Conservation (phyloP, 768 basidiomycete genomes). For the Coprinopsis sp. region DNA sequence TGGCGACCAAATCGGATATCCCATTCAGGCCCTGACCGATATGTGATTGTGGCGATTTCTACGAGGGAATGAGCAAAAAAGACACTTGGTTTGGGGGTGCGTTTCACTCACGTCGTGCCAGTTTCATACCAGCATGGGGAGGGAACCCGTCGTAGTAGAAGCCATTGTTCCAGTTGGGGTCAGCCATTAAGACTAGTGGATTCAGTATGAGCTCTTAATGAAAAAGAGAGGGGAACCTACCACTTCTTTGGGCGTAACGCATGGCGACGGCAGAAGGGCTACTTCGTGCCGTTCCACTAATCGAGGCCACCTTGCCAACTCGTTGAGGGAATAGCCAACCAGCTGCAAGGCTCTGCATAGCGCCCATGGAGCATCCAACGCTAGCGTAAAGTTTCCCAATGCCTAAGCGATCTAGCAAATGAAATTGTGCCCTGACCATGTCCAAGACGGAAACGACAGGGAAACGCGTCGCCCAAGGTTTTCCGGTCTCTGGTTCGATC, state of each 20-base stretch:
- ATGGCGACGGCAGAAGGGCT: constrained; percentile 91
- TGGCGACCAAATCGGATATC: constrained; percentile 94
- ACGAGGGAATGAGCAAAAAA: constrained; percentile 7
- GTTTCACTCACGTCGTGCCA: constrained; percentile 73
- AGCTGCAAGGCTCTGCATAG: constrained; percentile 96
- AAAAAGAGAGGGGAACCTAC: constrained; percentile 35
- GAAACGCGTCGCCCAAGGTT: constrained; percentile 85
- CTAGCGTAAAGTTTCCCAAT: constrained; percentile 87
- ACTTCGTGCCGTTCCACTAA: constrained; percentile 91
- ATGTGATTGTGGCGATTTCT: constrained; percentile 99
- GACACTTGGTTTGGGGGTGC: not conserved
- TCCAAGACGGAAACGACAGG: constrained; percentile 93
- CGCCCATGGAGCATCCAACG: constrained; percentile 96
- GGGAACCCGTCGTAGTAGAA: constrained; percentile 96
- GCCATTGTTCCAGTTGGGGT: constrained; percentile 98
- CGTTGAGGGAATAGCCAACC: constrained; percentile 88
- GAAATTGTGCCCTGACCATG: constrained; percentile 94
- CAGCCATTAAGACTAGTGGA: constrained; percentile 88
- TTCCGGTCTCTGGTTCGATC: constrained; percentile 59
- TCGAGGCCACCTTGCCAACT: constrained; percentile 87
- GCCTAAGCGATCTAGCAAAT: constrained; percentile 76
- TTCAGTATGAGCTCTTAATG: not conserved
- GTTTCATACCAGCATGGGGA: constrained; percentile 97
- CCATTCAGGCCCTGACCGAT: constrained; percentile 99
- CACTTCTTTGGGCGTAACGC: constrained; percentile 94